Conservation (phyloP, 345 rosid genomes). For the Zanthoxylum bungeanum region DNA sequence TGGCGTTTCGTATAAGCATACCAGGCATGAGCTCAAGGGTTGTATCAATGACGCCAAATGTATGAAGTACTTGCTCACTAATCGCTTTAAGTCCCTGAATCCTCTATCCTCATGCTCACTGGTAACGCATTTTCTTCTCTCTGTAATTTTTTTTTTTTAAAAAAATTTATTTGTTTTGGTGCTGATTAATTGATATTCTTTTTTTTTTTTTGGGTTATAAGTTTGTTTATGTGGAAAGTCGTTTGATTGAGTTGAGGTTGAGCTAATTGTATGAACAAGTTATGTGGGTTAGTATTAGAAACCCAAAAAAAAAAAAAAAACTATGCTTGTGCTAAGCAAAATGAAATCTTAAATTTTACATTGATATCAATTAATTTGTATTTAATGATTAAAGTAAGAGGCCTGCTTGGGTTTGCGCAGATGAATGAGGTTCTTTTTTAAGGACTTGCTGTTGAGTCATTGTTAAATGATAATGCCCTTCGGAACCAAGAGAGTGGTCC, state of each 20-base stretch:
- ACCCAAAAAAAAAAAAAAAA: background rate
- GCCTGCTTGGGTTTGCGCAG: no score
- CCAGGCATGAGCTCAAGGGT: conserved; percentile 66
- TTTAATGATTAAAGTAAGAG: no score
- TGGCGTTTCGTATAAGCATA: conserved; percentile 58
- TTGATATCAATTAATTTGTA: no score
- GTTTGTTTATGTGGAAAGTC: background rate
- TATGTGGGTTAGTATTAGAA: no score
- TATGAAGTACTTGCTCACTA: conserved; percentile 82
- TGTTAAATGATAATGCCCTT: background rate
- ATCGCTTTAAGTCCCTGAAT: conserved; percentile 69
- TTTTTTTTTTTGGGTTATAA: background rate
- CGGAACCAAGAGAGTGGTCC: no score
- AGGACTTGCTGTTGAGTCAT: no score
- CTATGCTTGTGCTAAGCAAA: background rate
- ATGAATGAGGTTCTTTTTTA: no score
- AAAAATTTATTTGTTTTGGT: background rate
- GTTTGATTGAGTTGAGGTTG: background rate
- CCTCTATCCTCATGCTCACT: conserved; percentile 75
- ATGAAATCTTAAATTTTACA: background rate
- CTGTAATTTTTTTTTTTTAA: background rate
- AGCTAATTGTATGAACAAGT: no score
- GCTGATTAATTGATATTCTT: background rate
- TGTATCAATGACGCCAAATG: conserved; percentile 81
- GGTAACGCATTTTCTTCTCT: conserved; percentile 35